A percentile compares a stretch with the other conserved stretches of the same genome.
Evolutionary conservation across 352 stramenopile genomes (phyloP).

Genomic region (Phytophthora litchii): DNA sequence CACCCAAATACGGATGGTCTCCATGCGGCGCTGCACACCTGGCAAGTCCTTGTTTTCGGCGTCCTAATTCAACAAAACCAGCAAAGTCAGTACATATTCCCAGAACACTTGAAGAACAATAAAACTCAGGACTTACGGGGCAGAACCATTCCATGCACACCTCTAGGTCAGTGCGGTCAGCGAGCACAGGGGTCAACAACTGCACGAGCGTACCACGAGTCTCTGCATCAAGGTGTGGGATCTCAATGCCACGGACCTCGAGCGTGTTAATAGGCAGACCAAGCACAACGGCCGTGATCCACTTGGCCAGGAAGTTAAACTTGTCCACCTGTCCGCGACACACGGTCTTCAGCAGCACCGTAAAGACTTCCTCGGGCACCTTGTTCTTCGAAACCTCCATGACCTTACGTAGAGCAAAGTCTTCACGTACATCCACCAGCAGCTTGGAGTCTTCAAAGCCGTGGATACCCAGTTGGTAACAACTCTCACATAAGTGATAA

Average conservation of each 20-base stretch:
- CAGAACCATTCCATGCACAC: constrained; percentile 91
- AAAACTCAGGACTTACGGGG: constrained; percentile 50
- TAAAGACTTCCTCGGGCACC: constrained; percentile 84
- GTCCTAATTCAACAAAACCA: constrained; percentile 41
- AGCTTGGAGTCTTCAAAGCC: constrained; percentile 84
- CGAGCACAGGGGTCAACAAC: constrained; percentile 80
- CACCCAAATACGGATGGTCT: constrained; percentile 89
- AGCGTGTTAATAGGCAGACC: constrained; percentile 68
- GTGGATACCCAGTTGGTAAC: constrained; percentile 86
- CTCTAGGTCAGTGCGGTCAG: constrained; percentile 82
- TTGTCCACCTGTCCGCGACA: constrained; percentile 87
- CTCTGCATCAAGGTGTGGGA: constrained; percentile 75
- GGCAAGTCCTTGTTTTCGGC: constrained; percentile 65
- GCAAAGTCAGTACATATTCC: constrained; percentile 17
- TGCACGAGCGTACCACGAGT: constrained; percentile 76
- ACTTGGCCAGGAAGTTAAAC: constrained; percentile 89
- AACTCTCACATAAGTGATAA: constrained; percentile 82
- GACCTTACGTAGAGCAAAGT: constrained; percentile 83
- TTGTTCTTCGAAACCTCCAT: constrained; percentile 76
- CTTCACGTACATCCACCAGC: constrained; percentile 76
- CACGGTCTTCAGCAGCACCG: constrained; percentile 82
- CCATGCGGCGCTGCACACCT: constrained; percentile 60
- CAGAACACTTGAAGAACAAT: constrained; percentile 11
- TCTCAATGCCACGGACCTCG: constrained; percentile 84
- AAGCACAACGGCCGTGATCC: constrained; percentile 84